Evolutionary conservation across 2,329 filamentous ascomycete species (phyloP), one percentile per base, ranked within the genome.

Genomic region (Cordyceps sp.): DNA sequence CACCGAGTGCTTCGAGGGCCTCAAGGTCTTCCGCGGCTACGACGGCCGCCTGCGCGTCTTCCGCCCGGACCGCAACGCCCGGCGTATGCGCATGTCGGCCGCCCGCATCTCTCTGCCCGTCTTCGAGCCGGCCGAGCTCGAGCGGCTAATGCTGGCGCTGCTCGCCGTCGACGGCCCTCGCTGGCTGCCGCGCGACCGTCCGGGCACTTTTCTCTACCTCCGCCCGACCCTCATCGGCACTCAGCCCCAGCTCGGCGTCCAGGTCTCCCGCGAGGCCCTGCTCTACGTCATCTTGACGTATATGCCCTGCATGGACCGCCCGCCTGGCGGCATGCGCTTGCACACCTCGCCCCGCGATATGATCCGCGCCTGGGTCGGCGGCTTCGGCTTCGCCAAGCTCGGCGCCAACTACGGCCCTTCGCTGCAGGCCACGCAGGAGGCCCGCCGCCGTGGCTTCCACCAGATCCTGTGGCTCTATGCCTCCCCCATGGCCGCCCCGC

Each of bases 391-490:
- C 49, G 84, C 85, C 37, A 94, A 94, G 59, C 71, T 94, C 22
- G 86, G 86, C 33, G 86, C 86, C 38, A 94, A 93, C 63, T 94
- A 93, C 54, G 86, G 86, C 0, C 86, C 86, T 14, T 77, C 72
- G 15, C 65, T 94, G 33, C 64, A 83, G 33, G 81, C 83, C 4
- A 85, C 85, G 30, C 66, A 67, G 14, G 79, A 86, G 53, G 86
- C 86, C 4, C 62, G 74, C 34, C 61, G 59, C 10, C 59, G 69
- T 26, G 86, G 88, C 0, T 94, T 74, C 56, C 72, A 88, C 48
- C 88, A 94, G 64, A 78, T 94, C 34, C 68, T 94, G n/a, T 94
- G 86, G 86, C 66, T 94, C 31, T 90, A 93, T 26, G 66, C 23
- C 3, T 8, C 30, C 23, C 4, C 24, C 16, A 17, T 13, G 9